Conservation (phyloP, 306 rosid genomes). For the Prunus persica region DNA sequence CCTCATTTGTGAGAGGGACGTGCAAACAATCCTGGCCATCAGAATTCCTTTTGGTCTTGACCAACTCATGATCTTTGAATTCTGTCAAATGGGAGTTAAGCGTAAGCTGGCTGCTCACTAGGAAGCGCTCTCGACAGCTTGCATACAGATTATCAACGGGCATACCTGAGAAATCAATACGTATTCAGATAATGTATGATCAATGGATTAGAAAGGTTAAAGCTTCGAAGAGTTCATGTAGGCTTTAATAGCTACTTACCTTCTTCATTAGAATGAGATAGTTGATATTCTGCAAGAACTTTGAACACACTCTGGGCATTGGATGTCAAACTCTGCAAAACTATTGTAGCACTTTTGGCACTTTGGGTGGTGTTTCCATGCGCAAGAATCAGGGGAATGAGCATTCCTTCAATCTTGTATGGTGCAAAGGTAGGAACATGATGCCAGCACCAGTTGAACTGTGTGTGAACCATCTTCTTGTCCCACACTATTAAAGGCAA, state of each 20-base stretch:
- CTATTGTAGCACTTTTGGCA: conserved; percentile 80
- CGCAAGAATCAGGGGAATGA: conserved; percentile 73
- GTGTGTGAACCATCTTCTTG: conserved; percentile 91
- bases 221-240: conserved; percentile 10
- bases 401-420: conserved; percentile 78
- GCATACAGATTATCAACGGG: conserved; percentile 60
- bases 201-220: neutral
- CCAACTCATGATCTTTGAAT: conserved; percentile 89
- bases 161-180: conserved; percentile 56
- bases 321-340: conserved; percentile 87
- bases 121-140: conserved; percentile 78
- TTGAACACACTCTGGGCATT: conserved; percentile 92
- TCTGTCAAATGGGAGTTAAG: conserved; percentile 86
- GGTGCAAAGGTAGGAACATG: conserved; percentile 89
- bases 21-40: conserved; percentile 86
- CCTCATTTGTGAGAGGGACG: conserved; percentile 65
- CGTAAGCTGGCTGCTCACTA: conserved; percentile 76
- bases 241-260: conserved; percentile 32
- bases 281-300: conserved; percentile 82
- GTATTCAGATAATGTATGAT: neutral
- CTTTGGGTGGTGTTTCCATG: conserved; percentile 69
- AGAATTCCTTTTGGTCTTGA: conserved; percentile 73
- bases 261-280: conserved; percentile 79
- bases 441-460: conserved; percentile 93
- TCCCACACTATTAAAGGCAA: conserved; percentile 73